These are phyloP conservation scores for Leccinum subatratum DNA, from an alignment of 1,284 basidiomycete genomes.

Conservation along the genomic window DNA sequence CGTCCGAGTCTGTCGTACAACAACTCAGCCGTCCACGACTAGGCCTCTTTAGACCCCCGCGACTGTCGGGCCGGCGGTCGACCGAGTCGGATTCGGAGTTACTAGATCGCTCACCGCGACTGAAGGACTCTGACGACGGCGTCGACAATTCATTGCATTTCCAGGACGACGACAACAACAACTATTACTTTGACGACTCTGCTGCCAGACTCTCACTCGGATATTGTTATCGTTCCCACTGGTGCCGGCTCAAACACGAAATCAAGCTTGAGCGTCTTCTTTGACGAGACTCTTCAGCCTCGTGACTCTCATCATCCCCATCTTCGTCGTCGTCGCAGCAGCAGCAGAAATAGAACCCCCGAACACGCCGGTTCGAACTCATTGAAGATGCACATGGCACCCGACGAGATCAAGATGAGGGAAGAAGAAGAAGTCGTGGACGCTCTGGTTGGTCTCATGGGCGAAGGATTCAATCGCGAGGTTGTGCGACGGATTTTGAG, in stretches of 20 bases:
- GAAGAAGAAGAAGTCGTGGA: conserved; percentile 26
- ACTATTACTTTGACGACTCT: neutral
- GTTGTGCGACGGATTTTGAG: conserved; percentile 49
- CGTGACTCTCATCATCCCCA: neutral
- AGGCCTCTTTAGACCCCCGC: neutral
- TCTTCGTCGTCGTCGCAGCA: neutral
- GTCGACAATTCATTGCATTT: conserved; percentile 20
- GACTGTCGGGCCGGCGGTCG: conserved; percentile 6
- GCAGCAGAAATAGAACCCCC: neutral
- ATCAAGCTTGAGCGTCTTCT: neutral
- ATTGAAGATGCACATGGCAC: conserved; percentile 21
- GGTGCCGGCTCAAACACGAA: neutral
- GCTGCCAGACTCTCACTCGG: neutral
- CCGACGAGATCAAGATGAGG: conserved; percentile 15
- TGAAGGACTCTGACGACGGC: conserved; percentile 1
- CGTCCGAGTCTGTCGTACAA: conserved; percentile 17
- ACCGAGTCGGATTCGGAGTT: conserved; percentile 18
- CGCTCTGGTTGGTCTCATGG: conserved; percentile 28
- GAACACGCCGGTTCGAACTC: neutral
- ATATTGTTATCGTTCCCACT: neutral
- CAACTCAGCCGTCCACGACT: neutral
- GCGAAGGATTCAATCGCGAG: conserved; percentile 40
- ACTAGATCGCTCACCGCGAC: conserved; percentile 13
- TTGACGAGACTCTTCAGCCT: neutral
- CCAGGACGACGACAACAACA: conserved; percentile 14